Base-by-base conservation (phyloP, 2,329 filamentous ascomycete species). In the Fusarium humuli region DNA sequence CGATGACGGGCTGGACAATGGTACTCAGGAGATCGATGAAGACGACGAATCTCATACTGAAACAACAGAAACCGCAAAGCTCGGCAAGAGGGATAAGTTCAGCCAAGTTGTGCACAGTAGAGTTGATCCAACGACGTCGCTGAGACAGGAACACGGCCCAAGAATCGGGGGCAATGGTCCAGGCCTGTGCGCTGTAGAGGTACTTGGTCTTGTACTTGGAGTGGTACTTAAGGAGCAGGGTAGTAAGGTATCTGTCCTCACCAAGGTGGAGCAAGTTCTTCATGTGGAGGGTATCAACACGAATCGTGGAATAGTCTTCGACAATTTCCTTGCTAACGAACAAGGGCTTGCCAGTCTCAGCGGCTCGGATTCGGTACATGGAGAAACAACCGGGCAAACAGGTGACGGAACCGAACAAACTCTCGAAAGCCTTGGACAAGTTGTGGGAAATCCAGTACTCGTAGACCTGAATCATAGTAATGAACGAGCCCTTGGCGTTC, bases 391-490 rank as follows among this genome's bases (percentile, higher is more conserved):
- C 96, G 25, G 96, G 96, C 78, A 99, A 86, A 87, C 96, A 99
- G 53, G 96, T 99, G 74, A 99, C 95, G 73, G 93, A 97, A 61
- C 95, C 96, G 78, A 99, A 99, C 75, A 99, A 86, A 82, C 92
- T 96, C 82, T 98, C 95, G 79, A 99, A 99, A 14, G 95, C 96
- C 83, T 99, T 98, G 74, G 93, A 91, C 73, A 99, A 83, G 79
- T 98, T 97, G 85, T 99, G 95, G 54, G 95, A 98, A 77, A 99
- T 99, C 84, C 94, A 99, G 86, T 99, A 99, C 82, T 99, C 95
- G 85, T 98, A 99, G 34, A 99, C 95, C 82, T 99, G 96, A 79
- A 99, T 99, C 95, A 98, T 98, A 54, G 96, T 99, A 73, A 97
- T 90, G 77, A 97, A 94, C 2, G 95, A 98, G 9, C 92, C 87